Percentiles rank a stretch among this genome's conserved stretches.
These are phyloP conservation scores for Fragilaria radians DNA, from an alignment of 108 stramenopile genomes.

Conservation along the genomic window DNA sequence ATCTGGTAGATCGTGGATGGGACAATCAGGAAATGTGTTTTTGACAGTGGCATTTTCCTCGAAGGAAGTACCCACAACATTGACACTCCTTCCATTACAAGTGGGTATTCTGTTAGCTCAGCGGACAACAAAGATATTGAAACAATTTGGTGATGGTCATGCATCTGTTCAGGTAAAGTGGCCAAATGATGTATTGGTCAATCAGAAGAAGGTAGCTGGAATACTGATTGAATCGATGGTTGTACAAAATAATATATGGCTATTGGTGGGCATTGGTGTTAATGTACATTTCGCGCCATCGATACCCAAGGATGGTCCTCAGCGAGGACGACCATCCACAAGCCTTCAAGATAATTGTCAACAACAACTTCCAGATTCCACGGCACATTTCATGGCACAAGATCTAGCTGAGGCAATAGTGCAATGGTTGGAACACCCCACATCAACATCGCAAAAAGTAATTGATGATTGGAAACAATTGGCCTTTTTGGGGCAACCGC, in stretches of 20 bases:
- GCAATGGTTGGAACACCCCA: constrained; percentile 14
- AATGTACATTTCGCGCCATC: constrained; percentile 82
- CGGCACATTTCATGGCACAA: constrained; percentile 21
- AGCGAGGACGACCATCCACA: constrained; percentile 58
- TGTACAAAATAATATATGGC: constrained; percentile 44
- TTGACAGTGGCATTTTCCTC: constrained; percentile 41
- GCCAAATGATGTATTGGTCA: constrained; percentile 91
- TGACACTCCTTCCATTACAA: constrained; percentile 46
- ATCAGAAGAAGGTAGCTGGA: constrained; percentile 56
- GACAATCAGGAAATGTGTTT: constrained; percentile 40
- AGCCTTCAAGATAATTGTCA: constrained; percentile 46
- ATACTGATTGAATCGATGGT: constrained; percentile 59
- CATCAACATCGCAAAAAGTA: constrained; percentile 3
- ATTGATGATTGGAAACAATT: constrained; percentile 38
- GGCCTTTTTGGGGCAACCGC: constrained; percentile 26
- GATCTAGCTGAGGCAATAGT: constrained; percentile 26
- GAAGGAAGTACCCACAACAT: constrained; percentile 18
- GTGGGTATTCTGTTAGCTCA: constrained; percentile 41
- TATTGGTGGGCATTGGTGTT: constrained; percentile 88
- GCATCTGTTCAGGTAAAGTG: constrained; percentile 76
- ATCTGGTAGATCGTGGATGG: constrained; percentile 44
- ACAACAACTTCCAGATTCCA: constrained; percentile 1
- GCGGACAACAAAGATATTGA: constrained; percentile 7
- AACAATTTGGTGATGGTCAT: not conserved
- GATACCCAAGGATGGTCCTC: constrained; percentile 42